Conservation (phyloP, 2,329 filamentous ascomycete genomes). For the Grosmannia serpens region DNA sequence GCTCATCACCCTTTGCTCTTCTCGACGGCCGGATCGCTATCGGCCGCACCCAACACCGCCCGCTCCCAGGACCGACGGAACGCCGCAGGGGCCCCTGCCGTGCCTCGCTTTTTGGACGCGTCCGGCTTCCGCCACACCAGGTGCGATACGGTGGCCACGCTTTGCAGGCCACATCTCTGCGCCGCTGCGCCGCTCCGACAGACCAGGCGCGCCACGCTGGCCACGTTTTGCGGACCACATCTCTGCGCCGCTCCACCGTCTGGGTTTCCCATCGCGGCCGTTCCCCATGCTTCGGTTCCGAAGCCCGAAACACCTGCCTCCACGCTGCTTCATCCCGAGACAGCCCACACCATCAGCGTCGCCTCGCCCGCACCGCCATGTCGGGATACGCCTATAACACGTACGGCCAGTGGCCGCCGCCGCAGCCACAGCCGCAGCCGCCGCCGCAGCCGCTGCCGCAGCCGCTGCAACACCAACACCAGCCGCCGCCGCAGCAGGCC, state of each 20-base stretch:
- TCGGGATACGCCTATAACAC: constrained; percentile 27
- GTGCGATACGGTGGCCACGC: neutral
- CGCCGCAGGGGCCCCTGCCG: neutral
- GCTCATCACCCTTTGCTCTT: neutral
- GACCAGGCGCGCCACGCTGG: neutral
- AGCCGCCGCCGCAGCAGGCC: neutral
- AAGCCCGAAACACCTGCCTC: neutral
- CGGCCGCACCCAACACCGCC: neutral
- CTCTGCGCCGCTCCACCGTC: neutral
- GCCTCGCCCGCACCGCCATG: constrained; percentile 17
- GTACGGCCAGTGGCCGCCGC: constrained; percentile 17
- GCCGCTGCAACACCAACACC: too few relatives aligned
- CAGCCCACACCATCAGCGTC: neutral
- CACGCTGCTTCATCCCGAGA: neutral
- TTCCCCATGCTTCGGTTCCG: neutral
- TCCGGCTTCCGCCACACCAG: neutral
- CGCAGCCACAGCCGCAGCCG: constrained; percentile 1
- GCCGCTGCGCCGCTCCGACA: too few relatives aligned
- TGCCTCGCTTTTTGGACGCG: neutral
- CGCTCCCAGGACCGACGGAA: too few relatives aligned
- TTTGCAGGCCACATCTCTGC: neutral
- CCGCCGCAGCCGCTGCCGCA: neutral
- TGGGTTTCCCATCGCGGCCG: neutral
- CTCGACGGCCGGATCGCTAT: neutral
- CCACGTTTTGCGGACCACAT: neutral